These are phyloP conservation scores for Cymbopogon flexuosus DNA, from an alignment of 202 grass and related monocot genomes.

Conservation along the genomic window DNA sequence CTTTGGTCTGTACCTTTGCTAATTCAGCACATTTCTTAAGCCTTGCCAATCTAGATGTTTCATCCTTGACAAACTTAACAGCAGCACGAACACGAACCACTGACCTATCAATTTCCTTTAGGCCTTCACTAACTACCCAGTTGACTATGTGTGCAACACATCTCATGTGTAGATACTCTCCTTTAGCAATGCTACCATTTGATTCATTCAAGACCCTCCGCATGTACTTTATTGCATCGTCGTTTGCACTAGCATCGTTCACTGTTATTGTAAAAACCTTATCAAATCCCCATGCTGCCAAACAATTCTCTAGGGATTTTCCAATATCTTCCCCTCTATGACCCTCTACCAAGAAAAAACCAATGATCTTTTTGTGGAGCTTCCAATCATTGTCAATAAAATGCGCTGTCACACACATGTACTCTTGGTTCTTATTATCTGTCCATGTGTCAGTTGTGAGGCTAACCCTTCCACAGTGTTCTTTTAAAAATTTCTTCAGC, in stretches of 20 bases:
- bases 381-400: background rate
- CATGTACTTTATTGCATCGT: background rate
- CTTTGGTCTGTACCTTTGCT: background rate
- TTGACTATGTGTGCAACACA: background rate
- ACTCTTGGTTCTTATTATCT: background rate
- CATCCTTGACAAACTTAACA: background rate
- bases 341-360: background rate
- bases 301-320: background rate
- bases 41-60: background rate
- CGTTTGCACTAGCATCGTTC: background rate
- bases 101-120: background rate
- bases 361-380: background rate
- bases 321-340: background rate
- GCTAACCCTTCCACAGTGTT: background rate
- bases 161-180: background rate
- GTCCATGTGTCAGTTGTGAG: background rate
- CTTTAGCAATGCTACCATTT: background rate
- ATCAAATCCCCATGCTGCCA: background rate
- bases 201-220: background rate
- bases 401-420: background rate
- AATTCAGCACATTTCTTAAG: background rate
- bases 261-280: background rate
- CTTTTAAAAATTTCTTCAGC: background rate
- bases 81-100: background rate
- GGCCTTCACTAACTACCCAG: background rate